A percentile compares a stretch with the other conserved stretches of the same genome.
phyloP scores from a whole-genome alignment of 2,329 filamentous ascomycete genomes.

The Colletotrichum falcatum region DNA sequence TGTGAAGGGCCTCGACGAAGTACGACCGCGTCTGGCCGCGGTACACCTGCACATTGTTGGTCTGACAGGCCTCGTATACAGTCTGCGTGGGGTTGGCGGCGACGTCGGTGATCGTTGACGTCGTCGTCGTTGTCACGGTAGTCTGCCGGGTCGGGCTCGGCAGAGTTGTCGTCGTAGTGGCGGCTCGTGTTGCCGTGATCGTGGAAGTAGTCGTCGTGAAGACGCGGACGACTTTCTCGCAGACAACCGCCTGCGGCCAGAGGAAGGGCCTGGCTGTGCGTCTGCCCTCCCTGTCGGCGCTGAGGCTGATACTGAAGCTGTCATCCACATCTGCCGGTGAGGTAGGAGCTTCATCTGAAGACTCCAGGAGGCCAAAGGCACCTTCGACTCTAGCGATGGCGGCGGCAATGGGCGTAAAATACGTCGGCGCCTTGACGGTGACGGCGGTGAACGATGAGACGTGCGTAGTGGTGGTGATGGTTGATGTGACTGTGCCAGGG shows the following conservation, averaged over 20 bases:
- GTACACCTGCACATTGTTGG: slow-evolving; percentile 18
- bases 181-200: slow-evolving; percentile 11
- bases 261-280: not conserved
- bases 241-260: slow-evolving; percentile 23
- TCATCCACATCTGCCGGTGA: not conserved
- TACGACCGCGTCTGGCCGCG: slow-evolving; percentile 5
- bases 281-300: not conserved
- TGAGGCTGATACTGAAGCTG: not conserved
- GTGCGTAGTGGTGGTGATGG: slow-evolving; percentile 21
- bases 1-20: slow-evolving; percentile 26
- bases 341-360: not conserved
- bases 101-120: slow-evolving; percentile 2
- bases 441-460: slow-evolving; percentile 9
- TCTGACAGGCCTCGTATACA: slow-evolving; percentile 30
- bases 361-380: not conserved
- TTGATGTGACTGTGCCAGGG: slow-evolving; percentile 2
- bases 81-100: slow-evolving; percentile 26
- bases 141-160: not conserved
- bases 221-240: slow-evolving; percentile 28
- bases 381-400: not conserved
- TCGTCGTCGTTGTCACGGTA: slow-evolving; percentile 10
- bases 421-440: slow-evolving; percentile 3
- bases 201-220: slow-evolving; percentile 23
- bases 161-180: slow-evolving; percentile 20
- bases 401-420: slow-evolving; percentile 21